Base-by-base conservation (phyloP, 208 protist genomes). In the Crithidia bombi region DNA sequence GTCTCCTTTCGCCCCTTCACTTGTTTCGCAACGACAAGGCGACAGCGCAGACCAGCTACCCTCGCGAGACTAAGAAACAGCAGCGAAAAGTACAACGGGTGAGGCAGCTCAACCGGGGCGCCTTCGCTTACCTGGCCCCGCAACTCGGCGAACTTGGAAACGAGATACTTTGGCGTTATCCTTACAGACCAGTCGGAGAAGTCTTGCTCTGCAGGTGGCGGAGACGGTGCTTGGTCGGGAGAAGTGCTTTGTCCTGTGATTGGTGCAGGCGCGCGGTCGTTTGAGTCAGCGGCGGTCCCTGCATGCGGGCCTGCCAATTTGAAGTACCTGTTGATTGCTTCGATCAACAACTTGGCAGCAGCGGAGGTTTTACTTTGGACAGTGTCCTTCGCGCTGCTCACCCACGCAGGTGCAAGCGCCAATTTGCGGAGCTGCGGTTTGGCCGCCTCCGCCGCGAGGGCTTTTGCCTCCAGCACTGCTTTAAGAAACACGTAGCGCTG, bases 381-480 rank as follows among this genome's bases (percentile, higher is more conserved):
- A 1, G 64, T 57, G 62, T 91, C 86, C 30, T 73, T 80, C 2
- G 49, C 49, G 10, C 68, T 46, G 17, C 80, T 91, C 63, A 91
- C 83, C 83, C 86, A 91, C n/a, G 73, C 73, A 7, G 86, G 86
- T 1, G 86, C 77, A 7, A 91, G 71, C 7, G 78, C 82, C 6
- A 64, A 58, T 59, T 84, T 85, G 26, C 74, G 67, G 12, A 66
- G 33, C 32, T 47, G 44, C 17, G 76, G 65, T 51, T 61, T 41
- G 33, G 39, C 14, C 0, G 76, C 49, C 52, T 72, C 72, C 26
- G 36, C 49, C 12, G 32, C 65, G 17, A 78, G 52, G 0, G 36
- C 65, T 32, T 77, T 73, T 11, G 75, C 70, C 0, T 64, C 25
- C 3, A 33, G 32, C 1, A 75, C 80, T 6, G 80, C 80, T 19